Conservation (phyloP, 805 yeast species). For the Saccharomycopsis oosterbeekiorum region DNA sequence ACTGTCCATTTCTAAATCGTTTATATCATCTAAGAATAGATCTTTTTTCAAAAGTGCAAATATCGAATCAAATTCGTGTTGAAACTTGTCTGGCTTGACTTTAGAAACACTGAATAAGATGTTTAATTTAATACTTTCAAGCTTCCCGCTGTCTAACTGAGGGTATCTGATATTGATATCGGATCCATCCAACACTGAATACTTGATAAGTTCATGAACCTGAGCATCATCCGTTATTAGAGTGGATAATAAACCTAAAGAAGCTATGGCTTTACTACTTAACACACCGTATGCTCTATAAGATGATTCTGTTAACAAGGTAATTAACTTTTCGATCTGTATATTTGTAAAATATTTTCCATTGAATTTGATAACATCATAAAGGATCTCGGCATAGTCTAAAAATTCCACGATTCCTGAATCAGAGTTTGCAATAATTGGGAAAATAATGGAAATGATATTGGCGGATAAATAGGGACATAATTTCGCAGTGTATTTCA, state of each 20-base stretch:
- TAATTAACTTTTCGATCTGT: not conserved
- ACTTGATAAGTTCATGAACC: not conserved
- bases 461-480: not conserved
- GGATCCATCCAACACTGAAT: conserved; percentile 2
- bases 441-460: conserved; percentile 1
- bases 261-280: conserved; percentile 7
- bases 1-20: not conserved
- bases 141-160: not conserved
- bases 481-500: not conserved
- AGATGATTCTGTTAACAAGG: conserved; percentile 6
- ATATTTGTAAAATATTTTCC: conserved; percentile 4
- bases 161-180: conserved; percentile 1
- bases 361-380: conserved; percentile 10
- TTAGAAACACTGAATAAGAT: conserved; percentile 6
- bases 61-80: not conserved
- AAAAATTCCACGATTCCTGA: conserved; percentile 4
- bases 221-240: not conserved
- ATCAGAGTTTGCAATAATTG: not conserved
- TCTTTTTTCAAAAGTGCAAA: conserved; percentile 8
- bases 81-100: conserved; percentile 1
- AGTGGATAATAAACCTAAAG: conserved; percentile 7
- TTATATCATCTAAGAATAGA: conserved; percentile 4
- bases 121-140: conserved; percentile 12
- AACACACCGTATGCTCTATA: conserved; percentile 13
- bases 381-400: conserved; percentile 14